A percentile compares a stretch with the other conserved stretches of the same genome.
These are phyloP conservation scores for Aspergillus panamensis DNA, from an alignment of 495 filamentous ascomycete genomes.

Conservation along the genomic window DNA sequence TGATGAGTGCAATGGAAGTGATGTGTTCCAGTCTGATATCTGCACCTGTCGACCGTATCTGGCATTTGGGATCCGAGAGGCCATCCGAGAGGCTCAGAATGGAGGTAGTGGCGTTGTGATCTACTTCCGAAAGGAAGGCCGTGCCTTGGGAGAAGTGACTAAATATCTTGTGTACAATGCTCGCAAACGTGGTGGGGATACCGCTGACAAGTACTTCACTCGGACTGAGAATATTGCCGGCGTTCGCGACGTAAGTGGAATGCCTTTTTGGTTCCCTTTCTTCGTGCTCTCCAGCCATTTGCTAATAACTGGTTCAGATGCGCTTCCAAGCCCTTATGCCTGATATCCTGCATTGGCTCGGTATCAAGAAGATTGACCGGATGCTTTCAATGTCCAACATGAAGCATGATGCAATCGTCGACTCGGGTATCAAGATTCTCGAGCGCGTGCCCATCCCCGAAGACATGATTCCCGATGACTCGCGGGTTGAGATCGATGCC, in stretches of 20 bases:
- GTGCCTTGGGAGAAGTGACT: conserved; percentile 94
- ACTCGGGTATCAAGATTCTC: conserved; percentile 89
- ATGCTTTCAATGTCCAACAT: conserved; percentile 99
- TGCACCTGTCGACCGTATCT: conserved; percentile 97
- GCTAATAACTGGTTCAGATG: conserved; percentile 52
- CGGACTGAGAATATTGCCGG: conserved; percentile 96
- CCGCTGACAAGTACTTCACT: conserved; percentile 95
- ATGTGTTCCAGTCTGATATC: conserved; percentile 98
- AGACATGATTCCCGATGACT: conserved; percentile 90
- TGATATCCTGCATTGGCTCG: conserved; percentile 96
- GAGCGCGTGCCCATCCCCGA: conserved; percentile 94
- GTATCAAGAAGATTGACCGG: conserved; percentile 96
- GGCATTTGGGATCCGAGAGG: conserved; percentile 94
- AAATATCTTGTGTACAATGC: conserved; percentile 98
- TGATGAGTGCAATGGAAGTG: conserved; percentile 96
- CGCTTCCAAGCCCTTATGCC: conserved; percentile 99
- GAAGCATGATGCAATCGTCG: conserved; percentile 98
- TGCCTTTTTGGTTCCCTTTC: not conserved
- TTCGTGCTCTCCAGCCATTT: not conserved
- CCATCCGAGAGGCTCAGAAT: conserved; percentile 92
- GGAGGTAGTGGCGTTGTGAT: conserved; percentile 96
- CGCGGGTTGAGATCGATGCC: conserved; percentile 95
- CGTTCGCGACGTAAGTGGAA: conserved; percentile 61
- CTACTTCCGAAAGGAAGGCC: conserved; percentile 97
- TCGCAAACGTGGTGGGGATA: conserved; percentile 72